Conservation (phyloP, 1,284 basidiomycete genomes). For the Melampsora americana region DNA sequence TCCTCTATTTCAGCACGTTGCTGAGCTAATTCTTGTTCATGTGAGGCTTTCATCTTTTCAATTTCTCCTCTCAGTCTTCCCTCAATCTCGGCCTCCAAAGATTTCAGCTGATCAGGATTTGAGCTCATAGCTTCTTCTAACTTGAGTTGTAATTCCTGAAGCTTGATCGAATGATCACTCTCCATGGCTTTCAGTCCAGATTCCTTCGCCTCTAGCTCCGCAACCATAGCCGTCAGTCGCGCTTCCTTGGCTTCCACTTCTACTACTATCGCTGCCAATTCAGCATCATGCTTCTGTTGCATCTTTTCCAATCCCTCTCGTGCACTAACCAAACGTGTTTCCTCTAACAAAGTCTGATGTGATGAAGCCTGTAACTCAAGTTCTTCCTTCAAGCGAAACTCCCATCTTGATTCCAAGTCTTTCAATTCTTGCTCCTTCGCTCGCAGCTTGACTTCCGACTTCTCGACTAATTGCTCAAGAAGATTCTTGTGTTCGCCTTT, state of each 20-base stretch:
- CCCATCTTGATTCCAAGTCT: background rate
- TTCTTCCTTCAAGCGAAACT: background rate
- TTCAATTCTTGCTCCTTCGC: conserved; percentile 17
- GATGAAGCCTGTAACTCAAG: background rate
- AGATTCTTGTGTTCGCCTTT: conserved; percentile 2
- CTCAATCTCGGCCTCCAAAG: conserved; percentile 10
- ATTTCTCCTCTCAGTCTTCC: background rate
- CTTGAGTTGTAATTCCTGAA: background rate
- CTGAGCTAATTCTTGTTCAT: background rate
- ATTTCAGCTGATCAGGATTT: background rate
- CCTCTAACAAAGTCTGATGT: background rate
- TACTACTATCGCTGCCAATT: conserved; percentile 19
- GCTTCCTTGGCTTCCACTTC: background rate
- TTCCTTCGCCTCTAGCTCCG: background rate
- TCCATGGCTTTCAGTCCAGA: background rate
- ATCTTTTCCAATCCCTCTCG: background rate
- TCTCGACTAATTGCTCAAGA: too few relatives aligned
- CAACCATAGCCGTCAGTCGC: background rate
- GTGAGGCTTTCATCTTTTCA: background rate
- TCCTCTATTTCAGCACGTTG: background rate
- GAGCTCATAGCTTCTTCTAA: background rate
- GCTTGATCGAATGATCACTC: background rate
- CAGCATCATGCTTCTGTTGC: background rate
- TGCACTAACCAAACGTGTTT: background rate
- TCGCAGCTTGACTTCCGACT: conserved; percentile 44